These are phyloP conservation scores for Raphanus sativus DNA, from an alignment of 345 rosid genomes.

Conservation along the genomic window DNA sequence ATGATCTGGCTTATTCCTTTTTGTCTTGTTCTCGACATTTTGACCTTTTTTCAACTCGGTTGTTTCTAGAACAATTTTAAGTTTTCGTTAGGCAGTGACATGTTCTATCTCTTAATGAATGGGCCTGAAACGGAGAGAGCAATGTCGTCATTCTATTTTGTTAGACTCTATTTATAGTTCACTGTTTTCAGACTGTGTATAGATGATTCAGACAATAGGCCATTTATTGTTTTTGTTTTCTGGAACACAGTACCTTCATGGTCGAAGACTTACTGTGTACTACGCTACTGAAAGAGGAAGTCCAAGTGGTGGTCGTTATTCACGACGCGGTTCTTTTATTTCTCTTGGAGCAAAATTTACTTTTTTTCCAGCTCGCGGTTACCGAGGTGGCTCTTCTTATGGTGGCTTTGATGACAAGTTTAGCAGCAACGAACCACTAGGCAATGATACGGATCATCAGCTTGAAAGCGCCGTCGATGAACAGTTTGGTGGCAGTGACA, in stretches of 20 bases:
- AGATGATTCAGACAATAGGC: constrained; percentile 33
- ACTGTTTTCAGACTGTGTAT: not conserved
- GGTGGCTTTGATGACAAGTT: constrained; percentile 34
- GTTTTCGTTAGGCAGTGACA: not conserved
- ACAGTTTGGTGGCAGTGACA: constrained; percentile 32
- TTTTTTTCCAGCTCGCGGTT: constrained; percentile 24
- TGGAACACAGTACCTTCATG: constrained; percentile 65
- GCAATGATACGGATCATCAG: constrained; percentile 29
- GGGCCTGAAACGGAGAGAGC: too few species aligned
- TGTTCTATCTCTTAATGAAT: not conserved
- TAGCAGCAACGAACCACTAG: constrained; percentile 25
- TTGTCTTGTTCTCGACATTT: not conserved
- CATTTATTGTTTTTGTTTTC: constrained; percentile 29
- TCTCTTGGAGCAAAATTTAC: too few species aligned
- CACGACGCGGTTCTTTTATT: not conserved
- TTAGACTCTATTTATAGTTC: too few species aligned
- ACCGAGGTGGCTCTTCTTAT: constrained; percentile 33
- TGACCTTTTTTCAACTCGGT: not conserved
- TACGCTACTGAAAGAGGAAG: constrained; percentile 70
- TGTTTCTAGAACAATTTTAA: not conserved
- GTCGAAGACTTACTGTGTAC: constrained; percentile 76
- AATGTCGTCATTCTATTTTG: too few species aligned
- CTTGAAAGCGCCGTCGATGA: constrained; percentile 17
- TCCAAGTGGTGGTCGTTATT: not conserved
- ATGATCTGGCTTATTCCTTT: not conserved